A percentile compares a stretch with the other conserved stretches of the same genome.
These are phyloP conservation scores for Aspergillus caelatus DNA, from an alignment of 2,329 filamentous ascomycete species.

Conservation along the genomic window DNA sequence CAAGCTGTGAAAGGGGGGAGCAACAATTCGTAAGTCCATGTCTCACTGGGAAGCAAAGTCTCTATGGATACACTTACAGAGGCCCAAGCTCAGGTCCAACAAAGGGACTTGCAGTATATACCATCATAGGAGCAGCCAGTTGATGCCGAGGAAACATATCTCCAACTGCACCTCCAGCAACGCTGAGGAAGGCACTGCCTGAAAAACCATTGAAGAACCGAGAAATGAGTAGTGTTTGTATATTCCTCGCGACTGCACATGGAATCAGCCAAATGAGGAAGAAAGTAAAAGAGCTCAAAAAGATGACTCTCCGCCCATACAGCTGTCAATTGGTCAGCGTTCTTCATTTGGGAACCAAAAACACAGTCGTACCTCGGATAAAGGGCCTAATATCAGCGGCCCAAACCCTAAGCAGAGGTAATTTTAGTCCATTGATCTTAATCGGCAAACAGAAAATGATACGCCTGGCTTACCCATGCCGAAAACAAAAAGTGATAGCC, in stretches of 20 bases:
- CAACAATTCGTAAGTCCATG: neutral
- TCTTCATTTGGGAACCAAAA: neutral
- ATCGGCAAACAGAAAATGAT: slow-evolving; percentile 11
- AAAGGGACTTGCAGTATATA: slow-evolving; percentile 69
- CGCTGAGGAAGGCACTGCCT: slow-evolving; percentile 60
- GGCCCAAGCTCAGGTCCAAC: slow-evolving; percentile 60
- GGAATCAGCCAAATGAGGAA: slow-evolving; percentile 82
- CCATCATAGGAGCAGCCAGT: slow-evolving; percentile 46
- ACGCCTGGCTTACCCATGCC: slow-evolving; percentile 60
- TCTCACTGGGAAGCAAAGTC: neutral
- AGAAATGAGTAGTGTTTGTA: slow-evolving; percentile 73
- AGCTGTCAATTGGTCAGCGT: slow-evolving; percentile 54
- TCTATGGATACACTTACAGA: slow-evolving; percentile 35
- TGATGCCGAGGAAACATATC: neutral
- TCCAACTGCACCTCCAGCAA: slow-evolving; percentile 38
- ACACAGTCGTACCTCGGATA: slow-evolving; percentile 56
- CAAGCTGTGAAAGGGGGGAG: slow-evolving; percentile 26
- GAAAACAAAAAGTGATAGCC: slow-evolving; percentile 79
- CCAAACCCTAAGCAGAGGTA: slow-evolving; percentile 44
- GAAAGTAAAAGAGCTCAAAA: slow-evolving; percentile 71
- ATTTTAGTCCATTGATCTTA: slow-evolving; percentile 24
- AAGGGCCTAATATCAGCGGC: slow-evolving; percentile 64
- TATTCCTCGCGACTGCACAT: slow-evolving; percentile 76
- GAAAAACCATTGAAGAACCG: slow-evolving; percentile 67
- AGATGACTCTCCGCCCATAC: slow-evolving; percentile 80